Evolutionary conservation across 1,284 basidiomycete genomes (phyloP).

Genomic region (Pyrrhoderma noxium): DNA sequence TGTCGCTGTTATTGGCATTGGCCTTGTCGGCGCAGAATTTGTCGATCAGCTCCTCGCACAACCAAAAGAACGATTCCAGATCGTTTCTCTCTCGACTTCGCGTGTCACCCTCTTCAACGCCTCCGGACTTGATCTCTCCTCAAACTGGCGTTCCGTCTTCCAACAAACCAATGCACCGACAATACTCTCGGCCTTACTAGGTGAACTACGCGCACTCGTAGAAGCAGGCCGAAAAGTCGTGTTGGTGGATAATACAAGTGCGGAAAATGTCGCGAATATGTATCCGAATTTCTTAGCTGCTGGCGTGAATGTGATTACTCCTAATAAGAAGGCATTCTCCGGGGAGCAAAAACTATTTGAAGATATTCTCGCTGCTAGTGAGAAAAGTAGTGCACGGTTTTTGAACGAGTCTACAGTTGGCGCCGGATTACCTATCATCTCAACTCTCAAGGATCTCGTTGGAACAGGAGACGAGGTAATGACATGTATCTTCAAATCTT

Average conservation of each 20-base stretch:
- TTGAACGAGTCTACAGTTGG: slow-evolving; percentile 95
- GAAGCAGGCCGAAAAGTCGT: slow-evolving; percentile 53
- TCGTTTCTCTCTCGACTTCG: slow-evolving; percentile 77
- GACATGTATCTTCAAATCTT: slow-evolving; percentile 1
- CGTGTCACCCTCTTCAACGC: slow-evolving; percentile 56
- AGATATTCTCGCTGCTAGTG: slow-evolving; percentile 52
- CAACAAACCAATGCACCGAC: slow-evolving; percentile 26
- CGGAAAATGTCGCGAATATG: slow-evolving; percentile 72
- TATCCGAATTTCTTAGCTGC: slow-evolving; percentile 80
- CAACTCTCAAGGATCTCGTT: slow-evolving; percentile 87
- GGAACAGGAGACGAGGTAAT: slow-evolving; percentile 84
- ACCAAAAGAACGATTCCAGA: slow-evolving; percentile 57
- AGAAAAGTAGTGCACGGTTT: slow-evolving; percentile 49
- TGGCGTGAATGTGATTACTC: slow-evolving; percentile 88
- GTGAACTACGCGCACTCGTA: slow-evolving; percentile 39
- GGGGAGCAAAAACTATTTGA: slow-evolving; percentile 69
- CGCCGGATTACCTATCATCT: slow-evolving; percentile 89
- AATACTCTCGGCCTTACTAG: slow-evolving; percentile 36
- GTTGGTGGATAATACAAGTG: slow-evolving; percentile 92
- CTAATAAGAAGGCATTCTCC: slow-evolving; percentile 97
- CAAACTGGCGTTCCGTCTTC: slow-evolving; percentile 24
- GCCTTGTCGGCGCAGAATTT: slow-evolving; percentile 83
- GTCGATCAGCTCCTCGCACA: slow-evolving; percentile 70
- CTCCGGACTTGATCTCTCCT: slow-evolving; percentile 29
- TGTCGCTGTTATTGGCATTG: slow-evolving; percentile 80